Conservation (phyloP, 1,284 basidiomycete genomes). For the Microbotryum intermedium region DNA sequence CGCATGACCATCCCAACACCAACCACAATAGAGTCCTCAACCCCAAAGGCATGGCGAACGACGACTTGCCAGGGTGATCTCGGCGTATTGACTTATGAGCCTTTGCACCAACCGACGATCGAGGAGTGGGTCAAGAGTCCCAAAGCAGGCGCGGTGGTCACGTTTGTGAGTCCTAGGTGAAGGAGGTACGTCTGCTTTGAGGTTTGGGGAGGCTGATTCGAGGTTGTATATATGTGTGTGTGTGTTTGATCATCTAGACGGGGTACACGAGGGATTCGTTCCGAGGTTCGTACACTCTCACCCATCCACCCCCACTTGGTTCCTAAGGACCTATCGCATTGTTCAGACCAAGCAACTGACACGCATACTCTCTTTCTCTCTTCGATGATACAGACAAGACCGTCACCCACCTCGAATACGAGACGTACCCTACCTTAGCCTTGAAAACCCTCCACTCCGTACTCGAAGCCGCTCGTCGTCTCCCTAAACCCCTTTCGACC, state of each 20-base stretch:
- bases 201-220: not conserved
- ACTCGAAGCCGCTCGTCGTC: conserved; percentile 8
- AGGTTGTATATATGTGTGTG: conserved; percentile 14
- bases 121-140: conserved; percentile 53
- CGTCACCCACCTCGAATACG: conserved; percentile 66
- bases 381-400: conserved; percentile 49
- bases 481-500: conserved; percentile 1
- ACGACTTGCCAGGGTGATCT: conserved; percentile 42
- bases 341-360: not conserved
- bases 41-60: not conserved
- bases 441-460: conserved; percentile 56
- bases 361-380: not conserved
- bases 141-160: conserved; percentile 54
- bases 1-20: too few species aligned
- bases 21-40: too few species aligned
- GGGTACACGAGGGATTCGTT: conserved; percentile 62
- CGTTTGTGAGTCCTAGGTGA: conserved; percentile 8
- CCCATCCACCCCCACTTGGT: conserved; percentile 29
- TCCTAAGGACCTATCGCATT: conserved; percentile 29
- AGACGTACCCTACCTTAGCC: conserved; percentile 69
- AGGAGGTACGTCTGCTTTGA: too few species aligned
- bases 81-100: conserved; percentile 54
- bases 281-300: conserved; percentile 41
- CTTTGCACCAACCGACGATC: conserved; percentile 52
- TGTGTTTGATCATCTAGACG: conserved; percentile 53